Evolutionary conservation across 495 filamentous ascomycete species (phyloP), one percentile per base, ranked within the genome.

Genomic region (Neurospora sp.): DNA sequence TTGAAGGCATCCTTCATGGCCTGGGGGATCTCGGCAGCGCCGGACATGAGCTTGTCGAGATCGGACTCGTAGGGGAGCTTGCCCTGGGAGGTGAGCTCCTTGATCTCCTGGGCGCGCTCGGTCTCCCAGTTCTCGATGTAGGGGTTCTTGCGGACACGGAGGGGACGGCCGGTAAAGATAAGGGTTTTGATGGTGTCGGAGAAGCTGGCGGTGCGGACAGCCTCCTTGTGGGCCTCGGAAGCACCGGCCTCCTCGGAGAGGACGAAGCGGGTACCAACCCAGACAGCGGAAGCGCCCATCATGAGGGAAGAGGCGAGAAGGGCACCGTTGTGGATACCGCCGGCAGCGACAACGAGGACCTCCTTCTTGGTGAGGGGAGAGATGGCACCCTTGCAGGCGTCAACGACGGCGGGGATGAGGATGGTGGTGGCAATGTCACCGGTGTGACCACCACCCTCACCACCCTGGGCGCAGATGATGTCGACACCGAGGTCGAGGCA

Each of bases 41-140:
- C 84, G 53, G 81, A 80, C 72, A 85, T 80, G 75, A 96, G 82
- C 81, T 89, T 91, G 86, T 99, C 96, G 45, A 99, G 87, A 81
- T 99, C 96, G 79, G 93, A 87, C 86, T 98, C 96, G 61, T 94
- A 96, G 38, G 96, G 96, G 76, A 99, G 92, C 75, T 91, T 84
- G 80, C 96, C 96, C 88, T 95, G 91, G 77, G 87, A 77, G 9
- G 94, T 96, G 65, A 98, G 89, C 76, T 95, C 86, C 86, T 94
- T 96, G 83, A 99, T 97, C 84, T 99, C 96, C 14, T 87, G 83
- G 70, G 85, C 81, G 75, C 96, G 91, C 85, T 97, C 94, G 79
- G 92, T 90, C 85, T 99, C 96, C 96, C 96, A 99, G 86, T 97
- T 93, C 78, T 88, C 72, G 78, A 99, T 98, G 82, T 98, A 99